Evolutionary conservation across 768 basidiomycete genomes (phyloP).

Genomic region (Boletus pseudopeckii): DNA sequence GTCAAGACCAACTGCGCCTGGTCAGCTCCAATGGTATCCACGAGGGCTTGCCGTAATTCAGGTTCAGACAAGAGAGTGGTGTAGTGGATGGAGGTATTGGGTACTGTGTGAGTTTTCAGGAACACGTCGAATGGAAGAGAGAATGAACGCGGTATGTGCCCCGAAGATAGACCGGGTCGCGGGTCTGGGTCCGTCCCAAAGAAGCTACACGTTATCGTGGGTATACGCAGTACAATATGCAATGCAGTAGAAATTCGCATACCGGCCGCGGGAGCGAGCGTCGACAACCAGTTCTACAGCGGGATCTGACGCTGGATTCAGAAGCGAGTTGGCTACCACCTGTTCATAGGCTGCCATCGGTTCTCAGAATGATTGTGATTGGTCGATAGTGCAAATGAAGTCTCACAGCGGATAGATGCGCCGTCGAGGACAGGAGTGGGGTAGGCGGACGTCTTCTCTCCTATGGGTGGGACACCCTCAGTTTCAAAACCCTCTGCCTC

Average conservation of each 20-base stretch:
- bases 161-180: constrained; percentile 79
- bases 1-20: constrained; percentile 53
- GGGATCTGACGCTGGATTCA: constrained; percentile 41
- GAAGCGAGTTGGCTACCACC: constrained; percentile 66
- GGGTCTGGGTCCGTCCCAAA: constrained; percentile 84
- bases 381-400: constrained; percentile 32
- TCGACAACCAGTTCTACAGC: constrained; percentile 76
- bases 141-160: constrained; percentile 87
- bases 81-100: constrained; percentile 42
- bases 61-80: constrained; percentile 56
- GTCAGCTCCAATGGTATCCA: constrained; percentile 58
- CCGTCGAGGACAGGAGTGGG: constrained; percentile 50
- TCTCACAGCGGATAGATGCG: constrained; percentile 44
- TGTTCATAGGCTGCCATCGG: constrained; percentile 67
- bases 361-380: constrained; percentile 23
- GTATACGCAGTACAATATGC: constrained; percentile 2
- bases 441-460: constrained; percentile 38
- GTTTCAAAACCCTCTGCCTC: constrained; percentile 59
- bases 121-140: constrained; percentile 83
- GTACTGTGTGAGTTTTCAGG: constrained; percentile 42
- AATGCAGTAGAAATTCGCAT: constrained; percentile 16
- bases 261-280: constrained; percentile 83
- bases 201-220: constrained; percentile 49
- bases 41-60: constrained; percentile 59
- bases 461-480: constrained; percentile 34